phyloP scores from a whole-genome alignment of 208 protist genomes.

The Leptomonas pyrrhocoris region DNA sequence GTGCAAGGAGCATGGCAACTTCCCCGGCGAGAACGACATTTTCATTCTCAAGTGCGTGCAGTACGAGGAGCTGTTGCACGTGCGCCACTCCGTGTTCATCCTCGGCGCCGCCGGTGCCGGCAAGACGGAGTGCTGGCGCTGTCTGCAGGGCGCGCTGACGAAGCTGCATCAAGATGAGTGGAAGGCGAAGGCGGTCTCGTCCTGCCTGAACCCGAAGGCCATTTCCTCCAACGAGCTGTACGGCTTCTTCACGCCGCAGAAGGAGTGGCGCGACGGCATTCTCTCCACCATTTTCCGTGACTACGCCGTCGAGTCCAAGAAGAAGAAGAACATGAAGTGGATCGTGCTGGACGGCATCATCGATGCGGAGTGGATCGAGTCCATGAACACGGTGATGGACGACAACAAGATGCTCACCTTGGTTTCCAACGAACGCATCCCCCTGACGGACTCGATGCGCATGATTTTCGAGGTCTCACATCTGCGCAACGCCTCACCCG shows the following conservation, averaged over 20 bases:
- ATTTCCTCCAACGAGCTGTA: conserved; percentile 98
- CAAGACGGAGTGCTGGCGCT: conserved; percentile 97
- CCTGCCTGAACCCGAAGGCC: conserved; percentile 98
- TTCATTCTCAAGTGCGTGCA: conserved; percentile 99
- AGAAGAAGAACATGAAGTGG: conserved; percentile 96
- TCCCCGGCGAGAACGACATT: conserved; percentile 96
- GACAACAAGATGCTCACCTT: conserved; percentile 99
- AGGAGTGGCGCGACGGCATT: conserved; percentile 98
- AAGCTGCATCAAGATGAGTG: conserved; percentile 90
- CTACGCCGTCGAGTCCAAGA: conserved; percentile 95
- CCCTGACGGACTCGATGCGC: conserved; percentile 97
- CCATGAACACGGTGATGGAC: conserved; percentile 99
- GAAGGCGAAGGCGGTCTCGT: conserved; percentile 92
- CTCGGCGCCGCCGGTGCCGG: conserved; percentile 95
- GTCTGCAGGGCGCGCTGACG: conserved; percentile 93
- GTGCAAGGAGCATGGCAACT: conserved; percentile 89
- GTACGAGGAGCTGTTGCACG: conserved; percentile 97
- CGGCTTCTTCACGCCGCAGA: conserved; percentile 96
- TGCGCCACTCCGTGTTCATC: conserved; percentile 99
- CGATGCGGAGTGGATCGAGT: conserved; percentile 99
- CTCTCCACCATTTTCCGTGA: conserved; percentile 96
- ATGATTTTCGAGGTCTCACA: conserved; percentile 98
- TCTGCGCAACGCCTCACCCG: conserved; percentile 97
- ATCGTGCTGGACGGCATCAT: conserved; percentile 99
- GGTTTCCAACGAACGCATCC: conserved; percentile 98